Percentiles rank a stretch among this genome's conserved stretches.
Conservation (phyloP, 805 yeast species). For the Saccharomyces mikatae region DNA sequence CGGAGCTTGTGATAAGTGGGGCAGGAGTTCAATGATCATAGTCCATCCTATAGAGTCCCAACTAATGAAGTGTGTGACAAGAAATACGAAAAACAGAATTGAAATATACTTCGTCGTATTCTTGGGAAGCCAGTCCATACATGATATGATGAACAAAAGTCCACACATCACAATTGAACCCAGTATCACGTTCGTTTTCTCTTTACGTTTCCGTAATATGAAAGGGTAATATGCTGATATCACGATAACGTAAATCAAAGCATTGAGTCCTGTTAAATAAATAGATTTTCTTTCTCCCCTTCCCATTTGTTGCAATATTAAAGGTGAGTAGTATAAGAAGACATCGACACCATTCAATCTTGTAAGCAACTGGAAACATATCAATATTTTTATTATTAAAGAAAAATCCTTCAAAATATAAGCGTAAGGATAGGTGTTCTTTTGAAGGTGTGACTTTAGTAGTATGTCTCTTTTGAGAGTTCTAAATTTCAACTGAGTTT, state of each 20-base stretch:
- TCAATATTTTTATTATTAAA: constrained; percentile 30
- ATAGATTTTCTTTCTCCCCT: constrained; percentile 86
- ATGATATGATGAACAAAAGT: constrained; percentile 57
- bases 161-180: constrained; percentile 79
- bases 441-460: constrained; percentile 54
- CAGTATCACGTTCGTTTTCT: constrained; percentile 55
- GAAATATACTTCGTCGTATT: neutral
- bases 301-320: constrained; percentile 91
- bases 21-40: constrained; percentile 78
- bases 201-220: neutral
- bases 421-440: constrained; percentile 67
- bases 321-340: constrained; percentile 85
- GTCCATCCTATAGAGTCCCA: constrained; percentile 97
- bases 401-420: constrained; percentile 52
- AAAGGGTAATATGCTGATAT: constrained; percentile 46
- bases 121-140: constrained; percentile 36
- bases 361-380: constrained; percentile 87
- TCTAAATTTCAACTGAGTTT: neutral
- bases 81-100: neutral
- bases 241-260: constrained; percentile 49
- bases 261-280: constrained; percentile 80
- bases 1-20: constrained; percentile 74
- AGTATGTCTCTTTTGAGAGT: neutral
- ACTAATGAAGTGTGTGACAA: constrained; percentile 32
- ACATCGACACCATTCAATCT: constrained; percentile 91